Evolutionary conservation across 2,329 filamentous ascomycete species (phyloP).

Genomic region (Cryphonectria japonica): DNA sequence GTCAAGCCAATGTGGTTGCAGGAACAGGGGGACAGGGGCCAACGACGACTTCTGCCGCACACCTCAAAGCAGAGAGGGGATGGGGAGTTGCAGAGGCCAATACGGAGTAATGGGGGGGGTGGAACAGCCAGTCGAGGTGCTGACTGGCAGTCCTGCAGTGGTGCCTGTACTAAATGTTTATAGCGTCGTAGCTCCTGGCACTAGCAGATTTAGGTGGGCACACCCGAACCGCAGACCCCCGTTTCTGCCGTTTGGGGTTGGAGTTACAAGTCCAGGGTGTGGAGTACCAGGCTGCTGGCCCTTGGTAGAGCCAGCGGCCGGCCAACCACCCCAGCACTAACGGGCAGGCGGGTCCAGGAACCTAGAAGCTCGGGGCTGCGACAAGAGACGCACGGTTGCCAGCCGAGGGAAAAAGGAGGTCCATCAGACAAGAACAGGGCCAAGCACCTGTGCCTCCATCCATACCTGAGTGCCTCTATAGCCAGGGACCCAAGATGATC

Average conservation of each 20-base stretch:
- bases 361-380: constrained; percentile 1
- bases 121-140: constrained; percentile 5
- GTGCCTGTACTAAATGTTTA: constrained; percentile 15
- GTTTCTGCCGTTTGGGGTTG: not conserved
- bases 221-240: constrained; percentile 7
- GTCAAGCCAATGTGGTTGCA: constrained; percentile 5
- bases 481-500: not conserved
- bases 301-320: not conserved
- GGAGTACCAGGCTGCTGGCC: not conserved
- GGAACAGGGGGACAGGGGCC: not conserved
- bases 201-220: constrained; percentile 21
- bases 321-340: not conserved
- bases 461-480: not conserved
- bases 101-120: not conserved
- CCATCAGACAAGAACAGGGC: not conserved
- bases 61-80: not conserved
- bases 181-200: constrained; percentile 20
- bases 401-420: constrained; percentile 13
- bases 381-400: constrained; percentile 10
- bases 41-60: not conserved
- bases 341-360: not conserved
- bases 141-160: constrained; percentile 11
- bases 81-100: not conserved
- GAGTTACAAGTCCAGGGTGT: constrained; percentile 7
- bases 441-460: not conserved